Percentiles rank a stretch among this genome's conserved stretches.
These are phyloP conservation scores for Phyllosticta capitalensis DNA, from an alignment of 2,329 filamentous ascomycete species.

Conservation along the genomic window DNA sequence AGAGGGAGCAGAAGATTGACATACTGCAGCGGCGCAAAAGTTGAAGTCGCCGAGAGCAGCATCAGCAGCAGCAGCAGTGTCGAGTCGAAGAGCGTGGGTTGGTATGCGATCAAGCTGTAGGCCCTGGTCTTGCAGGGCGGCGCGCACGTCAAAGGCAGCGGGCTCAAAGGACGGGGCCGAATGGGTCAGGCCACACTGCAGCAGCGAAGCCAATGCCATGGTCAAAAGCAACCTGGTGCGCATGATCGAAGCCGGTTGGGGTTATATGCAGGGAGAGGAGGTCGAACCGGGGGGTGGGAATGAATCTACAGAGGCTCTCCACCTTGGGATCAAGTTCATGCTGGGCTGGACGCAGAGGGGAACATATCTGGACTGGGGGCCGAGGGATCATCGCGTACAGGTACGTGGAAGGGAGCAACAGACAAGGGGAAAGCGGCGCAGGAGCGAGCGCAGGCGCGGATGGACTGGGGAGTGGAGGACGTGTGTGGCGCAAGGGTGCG, in stretches of 20 bases:
- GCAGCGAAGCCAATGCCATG: background rate
- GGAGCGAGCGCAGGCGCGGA: background rate
- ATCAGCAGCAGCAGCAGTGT: background rate
- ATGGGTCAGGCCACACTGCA: background rate
- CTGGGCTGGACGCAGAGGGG: background rate
- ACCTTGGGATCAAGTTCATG: background rate
- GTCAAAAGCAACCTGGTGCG: constrained; percentile 6
- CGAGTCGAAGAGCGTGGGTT: background rate
- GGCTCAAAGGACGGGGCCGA: constrained; percentile 7
- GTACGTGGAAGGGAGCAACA: background rate
- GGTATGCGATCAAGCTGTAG: constrained; percentile 13
- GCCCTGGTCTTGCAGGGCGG: constrained; percentile 13
- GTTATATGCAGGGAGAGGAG: background rate
- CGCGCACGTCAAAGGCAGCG: constrained; percentile 12
- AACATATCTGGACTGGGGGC: background rate
- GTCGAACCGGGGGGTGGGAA: constrained; percentile 2
- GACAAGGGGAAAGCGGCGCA: background rate
- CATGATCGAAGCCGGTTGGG: constrained; percentile 1
- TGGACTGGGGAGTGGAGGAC: background rate
- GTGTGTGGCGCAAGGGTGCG: constrained; percentile 6
- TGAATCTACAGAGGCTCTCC: background rate
- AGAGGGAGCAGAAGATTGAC: background rate
- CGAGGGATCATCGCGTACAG: background rate
- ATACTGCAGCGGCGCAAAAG: constrained; percentile 17
- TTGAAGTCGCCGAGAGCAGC: background rate